phyloP scores from a whole-genome alignment of 2,329 filamentous ascomycete species.

The Colletotrichum tanaceti region DNA sequence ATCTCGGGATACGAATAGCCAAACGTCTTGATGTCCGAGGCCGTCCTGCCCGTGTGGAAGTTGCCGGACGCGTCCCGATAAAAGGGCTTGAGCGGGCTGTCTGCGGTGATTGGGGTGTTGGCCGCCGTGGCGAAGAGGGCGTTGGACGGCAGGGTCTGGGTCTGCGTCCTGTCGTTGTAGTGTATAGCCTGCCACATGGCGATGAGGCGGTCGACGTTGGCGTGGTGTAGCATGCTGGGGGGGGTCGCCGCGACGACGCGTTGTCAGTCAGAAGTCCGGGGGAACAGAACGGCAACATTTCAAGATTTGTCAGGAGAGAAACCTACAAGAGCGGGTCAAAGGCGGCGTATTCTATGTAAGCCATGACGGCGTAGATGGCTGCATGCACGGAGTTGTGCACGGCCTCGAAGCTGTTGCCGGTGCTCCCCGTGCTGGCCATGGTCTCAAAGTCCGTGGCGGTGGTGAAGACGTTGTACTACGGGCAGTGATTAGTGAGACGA shows the following conservation, averaged over 20 bases:
- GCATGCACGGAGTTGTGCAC: slow-evolving; percentile 58
- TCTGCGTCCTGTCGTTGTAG: slow-evolving; percentile 51
- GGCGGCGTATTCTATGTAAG: slow-evolving; percentile 53
- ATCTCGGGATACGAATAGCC: slow-evolving; percentile 54
- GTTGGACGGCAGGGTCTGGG: slow-evolving; percentile 44
- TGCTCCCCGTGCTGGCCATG: slow-evolving; percentile 42
- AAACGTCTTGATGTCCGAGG: slow-evolving; percentile 46
- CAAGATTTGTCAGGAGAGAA: too few relatives aligned
- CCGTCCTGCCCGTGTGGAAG: slow-evolving; percentile 57
- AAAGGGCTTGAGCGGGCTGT: slow-evolving; percentile 63
- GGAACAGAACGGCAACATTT: too few relatives aligned
- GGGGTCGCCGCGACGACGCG: too few relatives aligned
- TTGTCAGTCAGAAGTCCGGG: too few relatives aligned
- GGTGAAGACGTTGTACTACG: slow-evolving; percentile 56
- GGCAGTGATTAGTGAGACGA: neutral
- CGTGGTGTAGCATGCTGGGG: slow-evolving; percentile 48
- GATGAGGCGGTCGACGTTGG: slow-evolving; percentile 73
- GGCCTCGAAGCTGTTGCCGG: slow-evolving; percentile 56
- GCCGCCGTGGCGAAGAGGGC: slow-evolving; percentile 55
- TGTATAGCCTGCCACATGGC: slow-evolving; percentile 63
- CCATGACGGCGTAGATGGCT: slow-evolving; percentile 51
- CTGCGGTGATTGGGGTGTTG: slow-evolving; percentile 55
- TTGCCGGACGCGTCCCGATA: slow-evolving; percentile 50
- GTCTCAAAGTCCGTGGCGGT: slow-evolving; percentile 50
- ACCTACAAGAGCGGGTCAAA: slow-evolving; percentile 60